Conservation (phyloP, 805 yeast species). For the Saturnispora galanensis region DNA sequence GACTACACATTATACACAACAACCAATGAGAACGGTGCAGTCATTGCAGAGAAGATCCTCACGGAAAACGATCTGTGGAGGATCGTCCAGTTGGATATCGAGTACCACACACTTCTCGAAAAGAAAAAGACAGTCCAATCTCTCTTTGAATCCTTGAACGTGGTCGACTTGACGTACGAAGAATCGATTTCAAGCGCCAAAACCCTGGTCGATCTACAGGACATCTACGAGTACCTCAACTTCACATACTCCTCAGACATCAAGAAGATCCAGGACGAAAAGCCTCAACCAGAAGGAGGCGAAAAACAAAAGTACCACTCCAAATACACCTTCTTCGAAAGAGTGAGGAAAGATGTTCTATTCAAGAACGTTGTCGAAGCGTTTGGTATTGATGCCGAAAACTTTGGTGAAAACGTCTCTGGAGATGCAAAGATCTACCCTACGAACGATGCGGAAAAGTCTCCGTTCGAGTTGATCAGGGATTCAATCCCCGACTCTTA, state of each 20-base stretch:
- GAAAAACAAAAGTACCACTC: constrained; percentile 36
- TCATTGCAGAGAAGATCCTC: constrained; percentile 42
- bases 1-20: constrained; percentile 65
- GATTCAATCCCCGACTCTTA: constrained; percentile 28
- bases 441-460: constrained; percentile 54
- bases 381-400: constrained; percentile 68
- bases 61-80: constrained; percentile 89
- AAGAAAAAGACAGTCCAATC: constrained; percentile 53
- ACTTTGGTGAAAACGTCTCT: constrained; percentile 73
- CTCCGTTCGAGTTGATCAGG: constrained; percentile 54
- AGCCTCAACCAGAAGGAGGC: constrained; percentile 10
- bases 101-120: constrained; percentile 73
- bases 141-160: constrained; percentile 42
- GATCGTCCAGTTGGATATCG: constrained; percentile 76
- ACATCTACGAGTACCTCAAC: constrained; percentile 71
- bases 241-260: constrained; percentile 58
- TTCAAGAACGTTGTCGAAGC: constrained; percentile 52
- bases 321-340: constrained; percentile 53
- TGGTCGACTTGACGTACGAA: constrained; percentile 47
- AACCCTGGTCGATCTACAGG: constrained; percentile 74
- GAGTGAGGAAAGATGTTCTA: constrained; percentile 53
- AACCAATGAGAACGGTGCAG: constrained; percentile 28
- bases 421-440: constrained; percentile 59
- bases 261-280: constrained; percentile 29
- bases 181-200: constrained; percentile 47